phyloP scores from a whole-genome alignment of 108 stramenopile species.

The Cyclotella cryptica region DNA sequence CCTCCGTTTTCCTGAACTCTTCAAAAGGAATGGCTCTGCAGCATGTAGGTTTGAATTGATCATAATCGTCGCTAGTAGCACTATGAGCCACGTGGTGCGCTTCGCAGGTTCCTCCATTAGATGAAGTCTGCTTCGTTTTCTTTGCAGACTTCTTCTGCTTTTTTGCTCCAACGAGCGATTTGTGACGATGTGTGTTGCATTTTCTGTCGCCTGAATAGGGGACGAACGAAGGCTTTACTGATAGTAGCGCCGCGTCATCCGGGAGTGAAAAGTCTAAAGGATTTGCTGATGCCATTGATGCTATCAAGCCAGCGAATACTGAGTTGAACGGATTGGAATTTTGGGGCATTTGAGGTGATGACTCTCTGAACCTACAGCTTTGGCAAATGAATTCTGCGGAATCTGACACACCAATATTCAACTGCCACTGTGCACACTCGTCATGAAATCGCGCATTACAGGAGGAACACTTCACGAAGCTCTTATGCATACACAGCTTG shows the following conservation, averaged over 20 bases:
- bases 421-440: constrained; percentile 1
- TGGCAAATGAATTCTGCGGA: not conserved
- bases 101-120: constrained; percentile 3
- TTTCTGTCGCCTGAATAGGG: constrained; percentile 14
- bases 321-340: not conserved
- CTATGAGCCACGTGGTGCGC: not conserved
- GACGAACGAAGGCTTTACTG: constrained; percentile 23
- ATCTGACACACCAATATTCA: not conserved
- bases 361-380: not conserved
- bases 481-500: not conserved
- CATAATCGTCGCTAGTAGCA: constrained; percentile 20
- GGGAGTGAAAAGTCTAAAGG: constrained; percentile 26
- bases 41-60: constrained; percentile 48
- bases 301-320: constrained; percentile 13
- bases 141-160: constrained; percentile 15
- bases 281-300: constrained; percentile 16
- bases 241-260: constrained; percentile 12
- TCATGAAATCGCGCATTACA: constrained; percentile 1
- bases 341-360: not conserved
- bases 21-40: constrained; percentile 45
- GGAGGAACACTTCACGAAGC: not conserved
- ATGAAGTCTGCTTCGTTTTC: not conserved
- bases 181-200: constrained; percentile 1
- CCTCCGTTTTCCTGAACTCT: constrained; percentile 27
- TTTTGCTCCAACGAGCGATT: constrained; percentile 15